phyloP scores from a whole-genome alignment of 345 rosid species.

The Capsella bursapastoris region DNA sequence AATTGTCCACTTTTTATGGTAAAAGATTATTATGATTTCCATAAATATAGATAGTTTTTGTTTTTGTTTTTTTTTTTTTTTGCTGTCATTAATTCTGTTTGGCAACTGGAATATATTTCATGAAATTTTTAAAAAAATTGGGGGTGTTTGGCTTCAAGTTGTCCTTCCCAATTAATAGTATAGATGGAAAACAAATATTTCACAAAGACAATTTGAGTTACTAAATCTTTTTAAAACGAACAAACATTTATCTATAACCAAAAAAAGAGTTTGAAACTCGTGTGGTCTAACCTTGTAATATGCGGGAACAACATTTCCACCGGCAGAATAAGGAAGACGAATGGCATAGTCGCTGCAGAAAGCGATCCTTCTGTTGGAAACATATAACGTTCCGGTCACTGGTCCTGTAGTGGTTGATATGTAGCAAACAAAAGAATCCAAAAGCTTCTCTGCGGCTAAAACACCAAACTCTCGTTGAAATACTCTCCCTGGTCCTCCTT shows the following conservation, averaged over 20 bases:
- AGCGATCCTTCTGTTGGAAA: constrained; percentile 62
- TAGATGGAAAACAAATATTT: not conserved
- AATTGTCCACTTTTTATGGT: no score
- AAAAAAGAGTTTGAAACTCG: not conserved
- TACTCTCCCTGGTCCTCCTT: constrained; percentile 79
- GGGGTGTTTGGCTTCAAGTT: no score
- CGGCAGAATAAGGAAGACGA: constrained; percentile 48
- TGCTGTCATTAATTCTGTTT: no score
- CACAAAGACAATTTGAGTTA: not conserved
- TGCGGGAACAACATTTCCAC: constrained; percentile 46
- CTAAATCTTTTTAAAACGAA: not conserved
- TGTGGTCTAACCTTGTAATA: constrained; percentile 65
- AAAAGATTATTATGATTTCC: no score
- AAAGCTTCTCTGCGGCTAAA: constrained; percentile 63
- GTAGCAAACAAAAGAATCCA: constrained; percentile 74
- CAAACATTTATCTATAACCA: not conserved
- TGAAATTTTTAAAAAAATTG: no score
- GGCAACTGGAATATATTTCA: no score
- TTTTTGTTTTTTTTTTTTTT: no score
- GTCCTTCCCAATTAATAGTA: no score
- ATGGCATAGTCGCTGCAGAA: constrained; percentile 77
- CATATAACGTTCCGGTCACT: constrained; percentile 72
- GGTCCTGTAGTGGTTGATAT: constrained; percentile 78
- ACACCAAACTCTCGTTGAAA: constrained; percentile 67
- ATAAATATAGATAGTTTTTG: no score